Conservation (phyloP, 805 yeast genomes). For the Candida parachauliodes region DNA sequence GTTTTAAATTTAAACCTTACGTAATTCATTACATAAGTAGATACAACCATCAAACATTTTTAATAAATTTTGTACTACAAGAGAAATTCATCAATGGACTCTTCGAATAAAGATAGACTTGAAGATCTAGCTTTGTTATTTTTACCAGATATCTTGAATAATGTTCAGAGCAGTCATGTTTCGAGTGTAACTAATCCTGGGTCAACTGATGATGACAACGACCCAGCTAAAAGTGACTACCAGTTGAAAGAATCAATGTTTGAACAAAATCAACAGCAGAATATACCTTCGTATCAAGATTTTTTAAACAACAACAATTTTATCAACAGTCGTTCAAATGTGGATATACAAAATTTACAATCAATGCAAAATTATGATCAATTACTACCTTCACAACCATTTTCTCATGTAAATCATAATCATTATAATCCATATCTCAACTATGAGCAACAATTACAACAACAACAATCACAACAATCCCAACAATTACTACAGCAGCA, state of each 20-base stretch:
- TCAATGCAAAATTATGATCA: not conserved
- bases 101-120: slow-evolving; percentile 10
- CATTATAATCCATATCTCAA: slow-evolving; percentile 28
- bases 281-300: slow-evolving; percentile 9
- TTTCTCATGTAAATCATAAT: slow-evolving; percentile 23
- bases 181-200: not conserved
- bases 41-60: too few relatives aligned
- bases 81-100: too few relatives aligned
- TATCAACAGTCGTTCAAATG: slow-evolving; percentile 12
- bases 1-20: not conserved
- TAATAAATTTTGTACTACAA: too few relatives aligned
- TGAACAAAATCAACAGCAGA: slow-evolving; percentile 2
- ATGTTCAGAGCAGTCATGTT: not conserved
- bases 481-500: slow-evolving; percentile 8
- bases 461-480: slow-evolving; percentile 4
- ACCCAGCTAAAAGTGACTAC: not conserved
- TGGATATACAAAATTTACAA: slow-evolving; percentile 4
- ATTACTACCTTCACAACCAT: slow-evolving; percentile 6
- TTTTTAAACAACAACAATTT: slow-evolving; percentile 17
- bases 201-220: too few relatives aligned
- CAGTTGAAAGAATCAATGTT: not conserved
- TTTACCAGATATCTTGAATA: slow-evolving; percentile 12
- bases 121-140: slow-evolving; percentile 42
- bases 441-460: slow-evolving; percentile 12
- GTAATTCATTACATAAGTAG: too few relatives aligned